Conservation (phyloP, 2,329 filamentous ascomycete species). For the Fusarium sp. region DNA sequence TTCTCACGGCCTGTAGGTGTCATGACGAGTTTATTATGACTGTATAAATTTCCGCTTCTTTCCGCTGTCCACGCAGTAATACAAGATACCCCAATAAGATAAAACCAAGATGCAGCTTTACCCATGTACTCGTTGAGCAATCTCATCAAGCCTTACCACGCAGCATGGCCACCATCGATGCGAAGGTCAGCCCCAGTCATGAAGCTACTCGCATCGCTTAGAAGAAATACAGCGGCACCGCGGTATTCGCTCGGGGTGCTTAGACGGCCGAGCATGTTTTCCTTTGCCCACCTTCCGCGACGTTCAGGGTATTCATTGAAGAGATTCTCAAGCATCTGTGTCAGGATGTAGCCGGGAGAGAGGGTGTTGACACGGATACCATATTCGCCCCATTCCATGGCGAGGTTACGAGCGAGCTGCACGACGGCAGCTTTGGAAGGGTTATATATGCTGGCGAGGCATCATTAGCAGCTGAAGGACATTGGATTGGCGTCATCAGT, state of each 20-base stretch:
- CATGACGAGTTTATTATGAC: constrained; percentile 21
- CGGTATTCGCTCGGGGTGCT: constrained; percentile 75
- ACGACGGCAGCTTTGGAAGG: constrained; percentile 78
- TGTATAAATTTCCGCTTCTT: constrained; percentile 28
- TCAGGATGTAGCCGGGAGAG: constrained; percentile 81
- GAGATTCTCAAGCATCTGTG: constrained; percentile 82
- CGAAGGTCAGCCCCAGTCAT: constrained; percentile 78
- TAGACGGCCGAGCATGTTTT: constrained; percentile 83
- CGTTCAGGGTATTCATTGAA: constrained; percentile 79
- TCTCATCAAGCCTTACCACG: constrained; percentile 57
- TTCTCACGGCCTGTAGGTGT: constrained; percentile 2
- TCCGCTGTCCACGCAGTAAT: constrained; percentile 27
- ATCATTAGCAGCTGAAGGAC: not conserved
- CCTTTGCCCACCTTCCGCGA: constrained; percentile 74
- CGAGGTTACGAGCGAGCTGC: constrained; percentile 75
- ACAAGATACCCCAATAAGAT: constrained; percentile 26
- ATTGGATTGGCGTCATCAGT: not conserved
- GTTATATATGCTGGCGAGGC: constrained; percentile 69
- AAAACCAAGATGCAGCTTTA: constrained; percentile 1
- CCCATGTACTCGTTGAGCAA: not conserved
- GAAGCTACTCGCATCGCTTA: constrained; percentile 74
- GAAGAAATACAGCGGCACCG: constrained; percentile 76
- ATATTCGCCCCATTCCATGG: constrained; percentile 75
- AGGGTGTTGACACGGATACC: constrained; percentile 84
- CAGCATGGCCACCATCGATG: constrained; percentile 75